Base-by-base conservation (phyloP, 1,284 basidiomycete genomes). In the Phylloporus sp. region DNA sequence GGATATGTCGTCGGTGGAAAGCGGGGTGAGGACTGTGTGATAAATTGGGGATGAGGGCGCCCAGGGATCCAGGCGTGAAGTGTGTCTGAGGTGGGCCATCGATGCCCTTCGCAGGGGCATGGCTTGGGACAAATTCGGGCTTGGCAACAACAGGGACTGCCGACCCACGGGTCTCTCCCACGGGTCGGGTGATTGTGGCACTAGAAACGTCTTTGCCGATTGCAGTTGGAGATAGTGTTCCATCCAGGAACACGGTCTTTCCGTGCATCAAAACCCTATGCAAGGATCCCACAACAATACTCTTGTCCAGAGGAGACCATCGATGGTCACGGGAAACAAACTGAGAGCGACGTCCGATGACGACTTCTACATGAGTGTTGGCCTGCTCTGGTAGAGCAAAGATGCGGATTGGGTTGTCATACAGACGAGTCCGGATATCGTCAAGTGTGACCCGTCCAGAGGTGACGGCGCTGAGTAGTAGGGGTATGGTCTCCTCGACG, bases 231-330 rank as follows among this genome's bases (percentile, higher is more conserved):
- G 90, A 89, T 67, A 94, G 83, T 15, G 87, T 84, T n/a, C 97
- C 97, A 75, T 99, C 98, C 23, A 99, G 85, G 84, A 94, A 96
- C 45, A 93, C 89, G 2, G 97, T 98, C 78, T 94, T 91, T n/a
- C 93, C 94, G 74, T 97, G 93, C 68, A 98, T 85, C 63, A 97
- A 89, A 27, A 99, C 97, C 68, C 98, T 89, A 82, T 99, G 96
- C 45, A 99, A 89, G 39, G 89, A 86, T 41, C 96, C 97, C 11
- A 88, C 84, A 29, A 95, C 85, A 3, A 84, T 80, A 56, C 84
- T 87, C 56, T 88, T 86, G 43, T 91, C 88, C 45, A 99, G 81
- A 7, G 97, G 97, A 27, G 97, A 97, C 97, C 97, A 99, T 56
- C 84, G 82, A 23, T 82, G 78, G 12, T 81, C 74, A 35, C 83